Conservation (phyloP, 1,284 basidiomycete genomes). For the Rhodotorula sp. region DNA sequence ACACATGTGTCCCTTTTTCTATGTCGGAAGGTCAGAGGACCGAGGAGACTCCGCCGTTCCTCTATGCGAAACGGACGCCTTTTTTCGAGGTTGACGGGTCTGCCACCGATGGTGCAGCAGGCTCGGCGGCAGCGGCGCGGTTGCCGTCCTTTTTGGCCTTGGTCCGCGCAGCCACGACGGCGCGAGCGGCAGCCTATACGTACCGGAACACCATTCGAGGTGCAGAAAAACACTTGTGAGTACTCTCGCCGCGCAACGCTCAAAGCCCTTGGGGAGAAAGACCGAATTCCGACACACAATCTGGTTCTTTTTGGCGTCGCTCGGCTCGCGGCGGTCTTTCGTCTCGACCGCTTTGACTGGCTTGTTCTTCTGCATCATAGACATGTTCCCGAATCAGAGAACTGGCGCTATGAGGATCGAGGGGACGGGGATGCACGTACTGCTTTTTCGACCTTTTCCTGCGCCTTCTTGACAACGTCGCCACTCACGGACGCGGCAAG, state of each 20-base stretch:
- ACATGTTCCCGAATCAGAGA: neutral
- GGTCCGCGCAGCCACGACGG: conserved; percentile 20
- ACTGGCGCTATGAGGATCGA: too few species aligned
- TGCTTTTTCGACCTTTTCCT: conserved; percentile 12
- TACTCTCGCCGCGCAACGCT: neutral
- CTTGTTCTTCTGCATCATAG: conserved; percentile 7
- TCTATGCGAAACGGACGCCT: conserved; percentile 35
- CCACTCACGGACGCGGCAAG: conserved; percentile 32
- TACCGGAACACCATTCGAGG: too few species aligned
- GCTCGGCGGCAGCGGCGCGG: conserved; percentile 1
- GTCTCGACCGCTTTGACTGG: neutral
- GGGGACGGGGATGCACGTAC: conserved; percentile 5
- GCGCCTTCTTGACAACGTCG: conserved; percentile 16
- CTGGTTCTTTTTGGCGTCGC: conserved; percentile 20
- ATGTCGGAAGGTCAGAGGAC: too few species aligned
- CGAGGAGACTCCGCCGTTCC: neutral
- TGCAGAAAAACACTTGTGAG: neutral
- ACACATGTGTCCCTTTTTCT: neutral
- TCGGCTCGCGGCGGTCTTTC: conserved; percentile 5
- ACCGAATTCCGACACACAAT: conserved; percentile 12
- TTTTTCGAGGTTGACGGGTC: conserved; percentile 4
- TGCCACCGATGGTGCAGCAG: neutral
- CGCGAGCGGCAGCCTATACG: conserved; percentile 33
- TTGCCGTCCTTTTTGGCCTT: conserved; percentile 31
- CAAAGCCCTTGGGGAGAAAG: neutral